Evolutionary conservation across 2,329 filamentous ascomycete species (phyloP), one percentile per base, ranked within the genome.

Genomic region (Ascocoryne sarcoides): DNA sequence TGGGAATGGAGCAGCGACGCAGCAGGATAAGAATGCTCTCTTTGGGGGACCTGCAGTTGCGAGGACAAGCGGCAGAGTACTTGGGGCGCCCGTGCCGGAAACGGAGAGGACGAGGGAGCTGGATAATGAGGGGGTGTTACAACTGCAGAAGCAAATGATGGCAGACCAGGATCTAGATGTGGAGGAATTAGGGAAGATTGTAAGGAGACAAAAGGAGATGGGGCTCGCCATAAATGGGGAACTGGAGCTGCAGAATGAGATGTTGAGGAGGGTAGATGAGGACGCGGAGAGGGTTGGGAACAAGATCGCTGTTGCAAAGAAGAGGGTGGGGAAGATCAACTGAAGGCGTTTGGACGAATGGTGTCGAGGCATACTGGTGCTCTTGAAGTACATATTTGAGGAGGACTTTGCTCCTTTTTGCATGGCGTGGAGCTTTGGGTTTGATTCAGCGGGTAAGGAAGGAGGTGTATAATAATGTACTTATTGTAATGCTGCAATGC

Each of bases 231-330:
- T 92, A 55, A 74, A 84, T 48, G 73, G 79, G 36, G 85, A 90
- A 65, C 70, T 89, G 41, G 73, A 78, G 39, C 62, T 75, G 49
- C 84, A 90, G 65, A 82, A 77, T 40, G 71, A 76, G 59, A 75
- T 87, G 73, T 66, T 92, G 20, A 72, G 76, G 10, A 61, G 76
- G 49, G 58, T 88, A 46, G 79, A 82, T 47, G 67, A 77, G 40
- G 82, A 88, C 61, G 71, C 73, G 2, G 76, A 80, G 46, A 67
- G 80, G 4, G 67, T 87, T 12, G 69, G 72, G 32, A 71, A 71
- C 45, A 90, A 90, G 70, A 63, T 89, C 42, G 69, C 72, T 46
- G 75, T 89, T 45, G 84, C 79, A n/a, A 86, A 83, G 66, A 78
- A 79, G 54, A 72, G 83, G 42, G 73, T 80, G 43, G 73, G 69